Base-by-base conservation (phyloP, 2,329 filamentous ascomycete species). In the Epichloe brachyelytri region DNA sequence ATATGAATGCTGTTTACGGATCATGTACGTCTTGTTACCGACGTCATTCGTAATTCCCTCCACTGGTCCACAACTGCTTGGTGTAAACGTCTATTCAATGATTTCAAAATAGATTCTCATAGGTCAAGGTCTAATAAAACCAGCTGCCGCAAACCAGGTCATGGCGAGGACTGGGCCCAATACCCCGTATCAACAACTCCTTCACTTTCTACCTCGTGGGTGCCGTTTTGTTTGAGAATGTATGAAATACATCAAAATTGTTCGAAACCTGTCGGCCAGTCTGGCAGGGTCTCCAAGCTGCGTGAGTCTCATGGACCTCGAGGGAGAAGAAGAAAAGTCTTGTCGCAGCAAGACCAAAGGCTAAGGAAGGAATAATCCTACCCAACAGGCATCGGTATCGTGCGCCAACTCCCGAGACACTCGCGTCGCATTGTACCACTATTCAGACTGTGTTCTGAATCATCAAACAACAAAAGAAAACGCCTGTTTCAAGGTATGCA, bases 381-480 rank as follows among this genome's bases (percentile, higher is more conserved):
- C 39, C 40, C 46, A 36, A 41, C 39, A 39, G 20, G 10, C n/a
- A 36, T 37, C 39, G n/a, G 4, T 33, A 43, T n/a, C 33, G 20
- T 50, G 30, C 46, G 46, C 46, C 43, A 38, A 49, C 26, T 20
- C 47, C 30, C 38, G n/a, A 33, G 19, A 37, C 19, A 40, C 43
- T 41, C 17, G 46, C 17, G 40, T 44, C 22, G 47, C 30, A 47
- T 34, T 26, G 12, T n/a, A n/a, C 20, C 40, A 20, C 30, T 43
- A 34, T 33, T 36, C 8, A 39, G 20, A 15, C 40, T 41, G 26
- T 17, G 22, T 40, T 40, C 34, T 30, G 33, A 51, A 39, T 26
- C 34, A 33, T 39, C 30, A 49, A 49, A 22, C 8, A 20, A 44
- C 50, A 43, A 43, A 49, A 26, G 36, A 55, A 54, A 53, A 53